Percentiles rank a stretch among this genome's conserved stretches.
phyloP scores from a whole-genome alignment of 495 filamentous ascomycete species.

The Ramalina intermedia region DNA sequence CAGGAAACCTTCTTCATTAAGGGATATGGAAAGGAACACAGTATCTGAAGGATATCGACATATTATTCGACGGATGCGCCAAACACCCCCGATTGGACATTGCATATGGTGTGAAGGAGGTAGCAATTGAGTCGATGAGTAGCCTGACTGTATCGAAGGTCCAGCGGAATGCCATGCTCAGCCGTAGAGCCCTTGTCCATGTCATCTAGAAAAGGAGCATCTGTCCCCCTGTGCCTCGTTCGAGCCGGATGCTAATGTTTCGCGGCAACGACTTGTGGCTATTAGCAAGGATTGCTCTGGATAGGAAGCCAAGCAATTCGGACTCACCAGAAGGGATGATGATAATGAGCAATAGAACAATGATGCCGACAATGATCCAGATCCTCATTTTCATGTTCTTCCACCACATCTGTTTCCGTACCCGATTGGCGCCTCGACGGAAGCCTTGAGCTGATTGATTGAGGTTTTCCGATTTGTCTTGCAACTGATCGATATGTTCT shows the following conservation, averaged over 20 bases:
- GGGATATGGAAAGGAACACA: no score
- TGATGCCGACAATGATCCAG: slow-evolving; percentile 77
- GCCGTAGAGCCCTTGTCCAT: no score
- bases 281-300: background rate
- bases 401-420: slow-evolving; percentile 91
- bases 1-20: no score
- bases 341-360: slow-evolving; percentile 79
- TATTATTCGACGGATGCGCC: no score
- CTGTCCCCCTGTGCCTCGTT: background rate
- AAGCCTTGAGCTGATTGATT: slow-evolving; percentile 82
- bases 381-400: slow-evolving; percentile 99
- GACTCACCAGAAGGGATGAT: slow-evolving; percentile 11
- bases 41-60: no score
- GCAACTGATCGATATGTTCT: slow-evolving; percentile 72
- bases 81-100: no score
- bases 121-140: background rate
- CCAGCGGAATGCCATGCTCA: no score
- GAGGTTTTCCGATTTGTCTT: slow-evolving; percentile 93
- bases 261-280: background rate
- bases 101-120: no score
- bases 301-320: background rate
- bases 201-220: background rate
- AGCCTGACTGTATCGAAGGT: no score
- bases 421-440: slow-evolving; percentile 85
- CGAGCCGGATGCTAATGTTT: background rate